Evolutionary conservation across 192 early-diverging fungal genomes (phyloP).

Genomic region (Mortierella claussenii): DNA sequence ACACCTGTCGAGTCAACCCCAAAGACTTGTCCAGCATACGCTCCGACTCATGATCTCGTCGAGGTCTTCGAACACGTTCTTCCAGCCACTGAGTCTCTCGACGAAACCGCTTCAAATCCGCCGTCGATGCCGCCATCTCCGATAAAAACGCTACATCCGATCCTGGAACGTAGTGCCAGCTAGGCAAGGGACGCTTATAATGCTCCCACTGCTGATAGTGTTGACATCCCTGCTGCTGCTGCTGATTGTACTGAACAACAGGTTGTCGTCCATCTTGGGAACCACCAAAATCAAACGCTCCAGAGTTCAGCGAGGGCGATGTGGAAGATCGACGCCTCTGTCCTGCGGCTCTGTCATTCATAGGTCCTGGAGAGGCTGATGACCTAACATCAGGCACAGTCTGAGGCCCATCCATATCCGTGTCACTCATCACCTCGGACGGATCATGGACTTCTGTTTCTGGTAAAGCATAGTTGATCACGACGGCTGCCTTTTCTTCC

Average conservation of each 20-base stretch:
- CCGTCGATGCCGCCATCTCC: conserved; percentile 37
- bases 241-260: background rate
- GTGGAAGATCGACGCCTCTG: conserved; percentile 10
- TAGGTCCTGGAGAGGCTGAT: background rate
- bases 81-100: conserved; percentile 42
- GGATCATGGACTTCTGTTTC: conserved; percentile 7
- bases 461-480: background rate
- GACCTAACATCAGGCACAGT: conserved; percentile 6
- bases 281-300: no score
- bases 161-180: conserved; percentile 34
- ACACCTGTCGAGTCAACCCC: conserved; percentile 24
- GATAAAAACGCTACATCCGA: conserved; percentile 41
- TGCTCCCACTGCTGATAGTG: no score
- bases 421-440: background rate
- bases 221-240: background rate
- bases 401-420: conserved; percentile 13
- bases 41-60: conserved; percentile 11
- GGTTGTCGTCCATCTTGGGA: background rate
- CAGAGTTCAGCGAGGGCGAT: no score
- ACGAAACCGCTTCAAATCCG: conserved; percentile 38
- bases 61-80: conserved; percentile 25
- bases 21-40: conserved; percentile 30
- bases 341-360: no score
- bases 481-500: background rate
- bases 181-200: conserved; percentile 1